Conservation (phyloP, 306 rosid genomes). For the Citrullus mucosospermus region DNA sequence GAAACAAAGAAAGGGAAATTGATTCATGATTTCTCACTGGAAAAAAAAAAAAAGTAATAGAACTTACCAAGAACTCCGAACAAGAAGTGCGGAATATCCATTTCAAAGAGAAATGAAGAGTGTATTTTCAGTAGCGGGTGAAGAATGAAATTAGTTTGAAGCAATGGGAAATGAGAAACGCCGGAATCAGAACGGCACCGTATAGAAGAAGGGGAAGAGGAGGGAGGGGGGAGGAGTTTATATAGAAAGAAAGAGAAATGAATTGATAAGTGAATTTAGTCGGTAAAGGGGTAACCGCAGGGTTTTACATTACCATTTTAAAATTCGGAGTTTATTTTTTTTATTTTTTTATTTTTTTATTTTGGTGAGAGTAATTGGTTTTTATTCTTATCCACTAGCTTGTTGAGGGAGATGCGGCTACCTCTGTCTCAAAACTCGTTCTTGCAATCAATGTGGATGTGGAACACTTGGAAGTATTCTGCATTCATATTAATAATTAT, state of each 20-base stretch:
- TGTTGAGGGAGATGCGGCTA: not conserved
- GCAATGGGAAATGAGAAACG: not conserved
- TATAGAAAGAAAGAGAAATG: not conserved
- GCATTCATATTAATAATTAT: no score
- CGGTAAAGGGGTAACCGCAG: not conserved
- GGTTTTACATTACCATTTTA: not conserved
- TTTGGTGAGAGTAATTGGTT: not conserved
- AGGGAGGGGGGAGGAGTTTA: not conserved
- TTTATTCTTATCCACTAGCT: not conserved
- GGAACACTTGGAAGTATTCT: not conserved
- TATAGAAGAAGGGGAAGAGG: not conserved
- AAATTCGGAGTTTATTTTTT: no score
- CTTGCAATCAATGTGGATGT: not conserved
- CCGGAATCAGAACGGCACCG: not conserved
- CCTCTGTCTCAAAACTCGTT: not conserved
- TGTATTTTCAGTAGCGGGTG: not conserved
- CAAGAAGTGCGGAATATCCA: slow-evolving; percentile 47
- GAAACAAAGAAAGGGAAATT: not conserved
- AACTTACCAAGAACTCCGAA: slow-evolving; percentile 72
- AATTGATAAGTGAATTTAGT: not conserved
- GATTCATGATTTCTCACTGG: not conserved
- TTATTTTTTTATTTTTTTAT: no score
- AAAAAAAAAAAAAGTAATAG: not conserved
- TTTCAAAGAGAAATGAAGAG: not conserved
- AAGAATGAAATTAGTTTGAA: not conserved